These are phyloP conservation scores for Entomortierella beljakovae DNA, from an alignment of 192 early-diverging fungal species.

Conservation along the genomic window DNA sequence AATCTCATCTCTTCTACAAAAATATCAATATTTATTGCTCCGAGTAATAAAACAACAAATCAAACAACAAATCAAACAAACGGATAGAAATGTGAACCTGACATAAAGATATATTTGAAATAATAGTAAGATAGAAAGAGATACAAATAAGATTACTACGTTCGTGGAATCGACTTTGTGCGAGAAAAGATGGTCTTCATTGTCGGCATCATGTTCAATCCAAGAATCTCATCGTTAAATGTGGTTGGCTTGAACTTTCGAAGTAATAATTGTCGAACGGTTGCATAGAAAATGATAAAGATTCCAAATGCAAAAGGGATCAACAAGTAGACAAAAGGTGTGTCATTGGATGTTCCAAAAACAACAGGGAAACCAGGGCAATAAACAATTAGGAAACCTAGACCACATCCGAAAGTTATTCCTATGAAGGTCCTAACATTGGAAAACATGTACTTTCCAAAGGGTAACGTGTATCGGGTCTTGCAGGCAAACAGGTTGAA, in stretches of 20 bases:
- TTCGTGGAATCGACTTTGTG: slow-evolving; percentile 25
- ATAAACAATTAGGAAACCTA: slow-evolving; percentile 85
- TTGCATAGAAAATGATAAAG: slow-evolving; percentile 79
- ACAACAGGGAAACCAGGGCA: slow-evolving; percentile 82
- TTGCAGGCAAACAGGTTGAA: slow-evolving; percentile 97
- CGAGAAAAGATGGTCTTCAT: slow-evolving; percentile 49
- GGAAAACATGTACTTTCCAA: slow-evolving; percentile 83
- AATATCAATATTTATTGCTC: too few relatives aligned
- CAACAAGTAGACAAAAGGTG: slow-evolving; percentile 80
- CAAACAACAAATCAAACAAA: too few relatives aligned
- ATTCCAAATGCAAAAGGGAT: slow-evolving; percentile 87
- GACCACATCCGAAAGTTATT: slow-evolving; percentile 67
- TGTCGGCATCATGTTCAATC: slow-evolving; percentile 69
- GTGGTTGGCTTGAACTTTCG: slow-evolving; percentile 71
- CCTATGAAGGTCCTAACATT: slow-evolving; percentile 80
- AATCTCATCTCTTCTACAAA: too few relatives aligned
- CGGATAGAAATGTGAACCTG: too few relatives aligned
- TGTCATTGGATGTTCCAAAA: slow-evolving; percentile 75
- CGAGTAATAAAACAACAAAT: too few relatives aligned
- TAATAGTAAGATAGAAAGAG: too few relatives aligned
- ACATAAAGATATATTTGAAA: too few relatives aligned
- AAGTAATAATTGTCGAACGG: slow-evolving; percentile 72
- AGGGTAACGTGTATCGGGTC: slow-evolving; percentile 77
- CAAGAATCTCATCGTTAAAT: slow-evolving; percentile 81
- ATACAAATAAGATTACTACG: too few relatives aligned